These are phyloP conservation scores for Lolium perenne DNA, from an alignment of 176 grass and related monocot species.

Conservation along the genomic window DNA sequence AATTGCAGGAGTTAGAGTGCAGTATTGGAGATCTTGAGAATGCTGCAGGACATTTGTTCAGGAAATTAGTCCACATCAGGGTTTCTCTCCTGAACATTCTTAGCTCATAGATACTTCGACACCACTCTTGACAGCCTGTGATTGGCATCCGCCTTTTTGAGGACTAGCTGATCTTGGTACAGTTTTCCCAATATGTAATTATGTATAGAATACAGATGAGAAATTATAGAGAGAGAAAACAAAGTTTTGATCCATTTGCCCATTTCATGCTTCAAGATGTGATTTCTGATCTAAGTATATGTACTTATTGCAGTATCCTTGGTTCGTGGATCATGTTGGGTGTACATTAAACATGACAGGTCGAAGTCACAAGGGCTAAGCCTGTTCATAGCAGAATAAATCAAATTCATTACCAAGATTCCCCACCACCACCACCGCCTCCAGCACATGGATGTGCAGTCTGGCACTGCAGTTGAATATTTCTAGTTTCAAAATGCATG, in stretches of 20 bases:
- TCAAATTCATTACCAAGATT: not conserved
- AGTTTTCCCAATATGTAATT: slow-evolving; percentile 11
- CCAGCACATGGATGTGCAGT: not conserved
- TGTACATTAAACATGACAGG: not conserved
- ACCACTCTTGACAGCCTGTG: not conserved
- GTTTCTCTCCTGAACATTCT: slow-evolving; percentile 51
- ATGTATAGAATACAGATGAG: slow-evolving; percentile 6
- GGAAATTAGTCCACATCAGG: slow-evolving; percentile 42
- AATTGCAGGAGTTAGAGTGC: slow-evolving; percentile 42
- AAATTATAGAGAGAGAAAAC: slow-evolving; percentile 28
- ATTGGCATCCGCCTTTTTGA: slow-evolving; percentile 47
- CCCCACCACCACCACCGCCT: not conserved
- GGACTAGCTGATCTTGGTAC: slow-evolving; percentile 29
- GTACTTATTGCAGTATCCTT: not conserved
- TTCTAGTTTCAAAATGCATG: not conserved
- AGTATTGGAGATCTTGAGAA: slow-evolving; percentile 42
- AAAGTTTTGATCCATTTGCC: slow-evolving; percentile 28
- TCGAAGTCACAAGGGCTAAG: not conserved
- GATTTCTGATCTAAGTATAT: not conserved
- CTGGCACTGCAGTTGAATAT: not conserved
- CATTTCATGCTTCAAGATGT: slow-evolving; percentile 18
- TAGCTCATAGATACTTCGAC: slow-evolving; percentile 32
- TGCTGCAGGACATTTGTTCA: slow-evolving; percentile 15
- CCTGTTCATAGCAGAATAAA: not conserved
- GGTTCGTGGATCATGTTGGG: not conserved